phyloP scores from a whole-genome alignment of 2,329 filamentous ascomycete genomes.

The Esteya vermicola region DNA sequence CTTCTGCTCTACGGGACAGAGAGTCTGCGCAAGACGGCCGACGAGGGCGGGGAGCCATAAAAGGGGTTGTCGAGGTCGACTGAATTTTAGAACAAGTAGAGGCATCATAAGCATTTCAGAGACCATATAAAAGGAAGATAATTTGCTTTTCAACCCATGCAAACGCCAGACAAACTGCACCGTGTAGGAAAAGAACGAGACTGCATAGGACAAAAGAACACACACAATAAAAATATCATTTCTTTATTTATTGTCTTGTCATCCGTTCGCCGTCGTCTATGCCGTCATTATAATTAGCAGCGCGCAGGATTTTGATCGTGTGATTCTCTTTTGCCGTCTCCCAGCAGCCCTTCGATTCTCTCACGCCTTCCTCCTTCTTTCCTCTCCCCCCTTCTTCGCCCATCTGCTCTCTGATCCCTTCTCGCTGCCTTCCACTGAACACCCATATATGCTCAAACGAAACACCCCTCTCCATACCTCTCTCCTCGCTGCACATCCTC shows the following conservation, averaged over 20 bases:
- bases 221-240: no score
- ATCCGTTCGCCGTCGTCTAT: no score
- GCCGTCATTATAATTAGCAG: no score
- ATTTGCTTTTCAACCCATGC: constrained; percentile 6
- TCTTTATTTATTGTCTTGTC: no score
- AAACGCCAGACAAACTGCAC: constrained; percentile 9
- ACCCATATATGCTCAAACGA: no score
- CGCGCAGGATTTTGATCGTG: neutral
- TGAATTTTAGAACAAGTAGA: no score
- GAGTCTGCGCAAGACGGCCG: constrained; percentile 29
- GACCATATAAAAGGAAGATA: neutral
- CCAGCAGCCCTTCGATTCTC: no score
- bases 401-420: no score
- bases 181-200: neutral
- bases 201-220: constrained; percentile 2
- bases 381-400: neutral
- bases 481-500: no score
- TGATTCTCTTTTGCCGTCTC: neutral
- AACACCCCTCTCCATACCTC: no score
- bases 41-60: constrained; percentile 12
- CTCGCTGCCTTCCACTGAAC: no score
- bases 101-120: neutral
- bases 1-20: constrained; percentile 31
- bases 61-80: neutral
- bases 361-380: no score